phyloP scores from a whole-genome alignment of 2,329 filamentous ascomycete genomes.

The Pseudogymnoascus sp. region DNA sequence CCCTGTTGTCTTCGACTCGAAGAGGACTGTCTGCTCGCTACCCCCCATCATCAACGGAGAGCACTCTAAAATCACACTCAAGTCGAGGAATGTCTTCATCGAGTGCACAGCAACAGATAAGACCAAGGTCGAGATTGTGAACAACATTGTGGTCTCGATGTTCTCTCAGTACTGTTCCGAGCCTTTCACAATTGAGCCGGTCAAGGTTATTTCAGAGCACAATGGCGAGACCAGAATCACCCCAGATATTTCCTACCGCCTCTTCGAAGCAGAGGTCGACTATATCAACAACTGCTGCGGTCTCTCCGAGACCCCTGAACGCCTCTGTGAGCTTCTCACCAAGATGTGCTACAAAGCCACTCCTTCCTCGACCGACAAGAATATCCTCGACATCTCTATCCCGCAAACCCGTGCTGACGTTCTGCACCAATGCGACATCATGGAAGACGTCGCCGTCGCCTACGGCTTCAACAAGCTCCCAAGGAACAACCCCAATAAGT shows the following conservation, averaged over 20 bases:
- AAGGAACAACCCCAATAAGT: slow-evolving; percentile 75
- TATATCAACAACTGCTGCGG: slow-evolving; percentile 94
- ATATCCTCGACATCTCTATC: slow-evolving; percentile 71
- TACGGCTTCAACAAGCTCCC: slow-evolving; percentile 97
- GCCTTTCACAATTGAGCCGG: slow-evolving; percentile 84
- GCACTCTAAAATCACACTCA: slow-evolving; percentile 87
- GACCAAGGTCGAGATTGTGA: slow-evolving; percentile 93
- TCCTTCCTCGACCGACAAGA: slow-evolving; percentile 59
- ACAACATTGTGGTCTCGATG: slow-evolving; percentile 94
- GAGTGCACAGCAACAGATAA: slow-evolving; percentile 93
- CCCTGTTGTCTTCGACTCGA: slow-evolving; percentile 88
- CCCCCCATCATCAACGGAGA: slow-evolving; percentile 97
- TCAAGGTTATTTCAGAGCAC: slow-evolving; percentile 86
- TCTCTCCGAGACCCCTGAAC: slow-evolving; percentile 61
- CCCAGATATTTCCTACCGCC: slow-evolving; percentile 69
- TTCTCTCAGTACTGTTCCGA: slow-evolving; percentile 87
- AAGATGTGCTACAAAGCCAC: slow-evolving; percentile 84
- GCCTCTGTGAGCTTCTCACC: slow-evolving; percentile 69
- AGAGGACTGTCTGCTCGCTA: slow-evolving; percentile 79
- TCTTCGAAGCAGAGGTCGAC: slow-evolving; percentile 73
- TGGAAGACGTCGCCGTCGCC: slow-evolving; percentile 95
- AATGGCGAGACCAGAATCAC: slow-evolving; percentile 75
- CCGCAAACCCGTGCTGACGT: slow-evolving; percentile 89
- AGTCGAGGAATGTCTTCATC: slow-evolving; percentile 92
- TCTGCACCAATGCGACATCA: slow-evolving; percentile 92